These are phyloP conservation scores for Coniochaeta prunicola DNA, from an alignment of 2,329 filamentous ascomycete species.

Conservation along the genomic window DNA sequence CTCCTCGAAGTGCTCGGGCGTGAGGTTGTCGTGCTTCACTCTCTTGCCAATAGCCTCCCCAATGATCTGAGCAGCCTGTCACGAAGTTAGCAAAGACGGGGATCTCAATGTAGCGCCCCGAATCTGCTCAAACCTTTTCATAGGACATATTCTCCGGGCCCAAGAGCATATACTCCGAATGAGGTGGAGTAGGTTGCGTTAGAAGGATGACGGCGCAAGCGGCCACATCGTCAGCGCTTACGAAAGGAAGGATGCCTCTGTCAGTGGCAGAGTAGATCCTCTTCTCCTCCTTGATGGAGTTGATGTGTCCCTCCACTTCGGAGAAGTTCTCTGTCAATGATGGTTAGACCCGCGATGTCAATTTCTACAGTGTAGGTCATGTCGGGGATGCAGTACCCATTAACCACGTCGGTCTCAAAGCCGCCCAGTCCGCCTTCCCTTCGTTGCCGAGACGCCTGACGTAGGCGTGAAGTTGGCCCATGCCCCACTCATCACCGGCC, in stretches of 20 bases:
- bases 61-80: slow-evolving; percentile 25
- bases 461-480: slow-evolving; percentile 29
- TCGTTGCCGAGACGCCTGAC: slow-evolving; percentile 25
- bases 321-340: slow-evolving; percentile 34
- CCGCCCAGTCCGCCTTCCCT: slow-evolving; percentile 30
- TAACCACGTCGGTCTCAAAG: slow-evolving; percentile 41
- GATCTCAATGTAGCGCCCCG: neutral
- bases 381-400: slow-evolving; percentile 26
- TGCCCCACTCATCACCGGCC: slow-evolving; percentile 21
- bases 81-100: neutral
- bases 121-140: slow-evolving; percentile 12
- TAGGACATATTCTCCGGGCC: slow-evolving; percentile 29
- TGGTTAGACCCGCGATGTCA: neutral
- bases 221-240: slow-evolving; percentile 39
- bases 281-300: slow-evolving; percentile 27
- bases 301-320: slow-evolving; percentile 16
- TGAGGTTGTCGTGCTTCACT: slow-evolving; percentile 26
- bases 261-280: slow-evolving; percentile 34
- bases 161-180: slow-evolving; percentile 30
- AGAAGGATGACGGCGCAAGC: slow-evolving; percentile 32
- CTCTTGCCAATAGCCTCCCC: slow-evolving; percentile 21
- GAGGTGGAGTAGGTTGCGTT: slow-evolving; percentile 27
- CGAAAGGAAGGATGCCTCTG: slow-evolving; percentile 36
- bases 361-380: neutral
- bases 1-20: slow-evolving; percentile 17